Evolutionary conservation across 495 filamentous ascomycete species (phyloP).

Genomic region (Penicillium steckii): DNA sequence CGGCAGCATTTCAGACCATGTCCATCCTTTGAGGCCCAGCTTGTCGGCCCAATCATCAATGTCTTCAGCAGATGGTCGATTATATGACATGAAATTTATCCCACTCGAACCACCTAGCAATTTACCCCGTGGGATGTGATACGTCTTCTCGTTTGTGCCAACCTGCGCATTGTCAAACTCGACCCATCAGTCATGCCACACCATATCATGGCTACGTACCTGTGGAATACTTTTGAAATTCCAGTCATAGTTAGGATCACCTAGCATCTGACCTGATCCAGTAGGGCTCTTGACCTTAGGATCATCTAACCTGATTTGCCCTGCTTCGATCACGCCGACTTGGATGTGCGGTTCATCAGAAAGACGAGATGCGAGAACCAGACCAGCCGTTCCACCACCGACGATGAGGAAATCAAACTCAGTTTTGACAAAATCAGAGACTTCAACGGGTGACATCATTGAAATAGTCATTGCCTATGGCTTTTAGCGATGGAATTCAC

Average conservation of each 20-base stretch:
- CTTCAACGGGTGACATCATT: neutral
- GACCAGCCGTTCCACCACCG: conserved; percentile 41
- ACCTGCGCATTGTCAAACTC: neutral
- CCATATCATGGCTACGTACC: conserved; percentile 1
- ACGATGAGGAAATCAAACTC: conserved; percentile 33
- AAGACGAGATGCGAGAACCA: conserved; percentile 39
- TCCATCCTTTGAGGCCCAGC: conserved; percentile 44
- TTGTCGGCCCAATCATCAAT: conserved; percentile 45
- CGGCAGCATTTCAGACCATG: conserved; percentile 38
- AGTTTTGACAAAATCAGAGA: neutral
- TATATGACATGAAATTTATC: conserved; percentile 36
- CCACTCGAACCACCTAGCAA: conserved; percentile 22
- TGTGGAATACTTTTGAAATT: conserved; percentile 16
- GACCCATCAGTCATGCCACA: neutral
- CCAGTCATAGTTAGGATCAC: conserved; percentile 27
- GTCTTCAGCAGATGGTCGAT: conserved; percentile 22
- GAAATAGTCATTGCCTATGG: neutral
- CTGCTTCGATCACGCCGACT: conserved; percentile 20
- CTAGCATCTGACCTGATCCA: conserved; percentile 2
- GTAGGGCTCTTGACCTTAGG: conserved; percentile 6
- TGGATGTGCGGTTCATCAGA: conserved; percentile 25
- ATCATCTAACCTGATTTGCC: conserved; percentile 3
- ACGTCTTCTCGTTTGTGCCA: neutral
- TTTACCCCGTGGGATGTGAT: conserved; percentile 18
- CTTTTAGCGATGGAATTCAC: neutral